Evolutionary conservation across 768 basidiomycete genomes (phyloP).

Genomic region (Gautieria morchelliformis): DNA sequence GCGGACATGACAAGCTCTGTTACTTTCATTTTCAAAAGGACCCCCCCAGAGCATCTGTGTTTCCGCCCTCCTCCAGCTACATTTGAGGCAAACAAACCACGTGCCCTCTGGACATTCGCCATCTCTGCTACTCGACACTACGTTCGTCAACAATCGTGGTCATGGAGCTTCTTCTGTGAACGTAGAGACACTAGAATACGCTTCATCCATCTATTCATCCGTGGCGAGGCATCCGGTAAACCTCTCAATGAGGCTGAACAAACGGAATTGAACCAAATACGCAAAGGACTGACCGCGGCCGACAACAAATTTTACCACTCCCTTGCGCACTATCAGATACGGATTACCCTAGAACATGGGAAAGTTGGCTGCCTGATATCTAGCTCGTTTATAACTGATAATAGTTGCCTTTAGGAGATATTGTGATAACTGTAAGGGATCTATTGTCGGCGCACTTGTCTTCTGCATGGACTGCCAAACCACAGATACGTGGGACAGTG

Average conservation of each 20-base stretch:
- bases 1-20: neutral
- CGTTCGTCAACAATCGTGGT: constrained; percentile 18
- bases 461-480: constrained; percentile 23
- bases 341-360: neutral
- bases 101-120: constrained; percentile 27
- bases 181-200: constrained; percentile 16
- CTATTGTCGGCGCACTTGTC: constrained; percentile 20
- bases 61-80: constrained; percentile 20
- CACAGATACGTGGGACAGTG: constrained; percentile 9
- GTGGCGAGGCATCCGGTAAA: constrained; percentile 1
- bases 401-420: too few species aligned
- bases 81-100: constrained; percentile 17
- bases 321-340: neutral
- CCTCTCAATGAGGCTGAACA: neutral
- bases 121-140: constrained; percentile 15
- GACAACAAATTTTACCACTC: constrained; percentile 1
- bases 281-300: neutral
- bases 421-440: too few species aligned
- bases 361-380: neutral
- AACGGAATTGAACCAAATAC: neutral
- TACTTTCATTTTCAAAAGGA: constrained; percentile 20
- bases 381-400: too few species aligned
- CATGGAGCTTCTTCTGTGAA: constrained; percentile 23
- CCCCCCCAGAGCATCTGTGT: constrained; percentile 18
- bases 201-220: constrained; percentile 22